These are phyloP conservation scores for Pascua sp. DNA, from an alignment of 1,284 basidiomycete species.

Conservation along the genomic window DNA sequence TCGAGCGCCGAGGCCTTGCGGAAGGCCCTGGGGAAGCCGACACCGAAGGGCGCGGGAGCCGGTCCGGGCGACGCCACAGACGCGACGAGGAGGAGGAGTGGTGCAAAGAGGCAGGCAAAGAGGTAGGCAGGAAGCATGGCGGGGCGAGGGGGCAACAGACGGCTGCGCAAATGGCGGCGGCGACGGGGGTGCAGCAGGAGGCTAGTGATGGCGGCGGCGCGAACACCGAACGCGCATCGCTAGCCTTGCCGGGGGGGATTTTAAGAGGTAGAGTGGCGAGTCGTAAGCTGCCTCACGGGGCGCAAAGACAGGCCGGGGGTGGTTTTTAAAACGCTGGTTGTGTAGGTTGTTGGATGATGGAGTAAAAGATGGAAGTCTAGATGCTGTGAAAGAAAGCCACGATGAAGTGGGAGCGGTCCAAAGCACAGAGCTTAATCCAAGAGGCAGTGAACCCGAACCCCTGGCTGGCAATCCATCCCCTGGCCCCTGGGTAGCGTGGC, in stretches of 20 bases:
- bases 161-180: no score
- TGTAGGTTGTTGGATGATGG: background rate
- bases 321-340: background rate
- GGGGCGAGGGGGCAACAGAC: background rate
- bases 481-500: no score
- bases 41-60: slow-evolving; percentile 8
- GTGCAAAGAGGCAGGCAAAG: slow-evolving; percentile 8
- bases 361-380: no score
- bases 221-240: slow-evolving; percentile 20
- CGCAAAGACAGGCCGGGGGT: background rate
- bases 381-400: no score
- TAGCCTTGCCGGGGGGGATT: slow-evolving; percentile 2
- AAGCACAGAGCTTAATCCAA: no score
- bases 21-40: slow-evolving; percentile 7
- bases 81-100: slow-evolving; percentile 13
- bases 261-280: background rate
- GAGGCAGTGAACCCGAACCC: no score
- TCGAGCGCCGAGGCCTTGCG: background rate
- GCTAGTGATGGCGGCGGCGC: slow-evolving; percentile 12
- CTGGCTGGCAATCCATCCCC: no score
- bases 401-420: no score
- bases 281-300: no score
- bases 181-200: no score
- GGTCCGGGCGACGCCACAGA: slow-evolving; percentile 5
- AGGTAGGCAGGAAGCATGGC: slow-evolving; percentile 16